Evolutionary conservation across 768 basidiomycete species (phyloP).

Genomic region (Butyriboletus loyo): DNA sequence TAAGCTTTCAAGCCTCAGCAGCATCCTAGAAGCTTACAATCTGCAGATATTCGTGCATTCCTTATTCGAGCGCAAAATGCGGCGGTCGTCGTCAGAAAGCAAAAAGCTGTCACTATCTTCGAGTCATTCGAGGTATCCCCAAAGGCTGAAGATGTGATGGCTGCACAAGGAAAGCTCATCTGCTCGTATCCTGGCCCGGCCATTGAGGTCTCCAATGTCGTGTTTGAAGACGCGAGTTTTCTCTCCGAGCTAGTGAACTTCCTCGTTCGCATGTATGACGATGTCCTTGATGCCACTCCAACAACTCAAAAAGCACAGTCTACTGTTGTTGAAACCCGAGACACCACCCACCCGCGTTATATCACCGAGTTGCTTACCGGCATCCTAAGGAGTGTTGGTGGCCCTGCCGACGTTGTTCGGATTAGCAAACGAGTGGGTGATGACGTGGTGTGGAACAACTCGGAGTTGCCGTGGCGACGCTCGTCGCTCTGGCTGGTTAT

Average conservation of each 20-base stretch:
- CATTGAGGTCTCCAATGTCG: conserved; percentile 31
- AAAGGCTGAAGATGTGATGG: conserved; percentile 34
- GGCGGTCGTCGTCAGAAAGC: conserved; percentile 39
- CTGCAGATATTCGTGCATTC: conserved; percentile 36
- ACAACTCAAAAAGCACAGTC: conserved; percentile 38
- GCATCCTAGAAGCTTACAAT: neutral
- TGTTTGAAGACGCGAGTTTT: conserved; percentile 31
- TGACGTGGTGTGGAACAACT: conserved; percentile 24
- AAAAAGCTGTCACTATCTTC: conserved; percentile 29
- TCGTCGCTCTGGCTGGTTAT: conserved; percentile 37
- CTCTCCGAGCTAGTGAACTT: conserved; percentile 36
- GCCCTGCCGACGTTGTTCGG: conserved; percentile 17
- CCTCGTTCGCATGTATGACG: conserved; percentile 19
- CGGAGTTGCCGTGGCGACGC: conserved; percentile 32
- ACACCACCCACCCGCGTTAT: conserved; percentile 43
- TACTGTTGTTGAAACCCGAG: conserved; percentile 36
- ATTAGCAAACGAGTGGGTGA: conserved; percentile 28
- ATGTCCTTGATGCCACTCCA: conserved; percentile 12
- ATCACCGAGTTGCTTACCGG: conserved; percentile 48
- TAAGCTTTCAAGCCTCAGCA: neutral
- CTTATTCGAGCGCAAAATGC: conserved; percentile 48
- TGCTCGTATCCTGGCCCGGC: conserved; percentile 48
- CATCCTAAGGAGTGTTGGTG: conserved; percentile 40
- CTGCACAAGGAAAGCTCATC: conserved; percentile 40
- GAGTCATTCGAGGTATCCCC: conserved; percentile 50